Evolutionary conservation across 1,284 basidiomycete species (phyloP), one percentile per base, ranked within the genome.

Genomic region (Ustilago loliicola): DNA sequence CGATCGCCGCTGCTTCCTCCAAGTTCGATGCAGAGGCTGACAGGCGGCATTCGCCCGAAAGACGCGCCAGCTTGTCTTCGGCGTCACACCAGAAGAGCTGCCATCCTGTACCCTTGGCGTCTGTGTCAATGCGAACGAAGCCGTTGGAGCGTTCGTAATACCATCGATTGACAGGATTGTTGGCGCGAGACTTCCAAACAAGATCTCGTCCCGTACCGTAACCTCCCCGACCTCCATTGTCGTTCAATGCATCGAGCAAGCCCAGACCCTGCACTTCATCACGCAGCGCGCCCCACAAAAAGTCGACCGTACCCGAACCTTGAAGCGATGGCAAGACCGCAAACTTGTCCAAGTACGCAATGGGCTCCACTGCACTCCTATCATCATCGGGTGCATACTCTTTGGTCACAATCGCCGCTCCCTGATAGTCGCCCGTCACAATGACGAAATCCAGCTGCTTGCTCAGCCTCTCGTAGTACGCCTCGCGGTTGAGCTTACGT

Each of bases 81-180:
- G 93, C 95, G 87, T 98, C 96, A 86, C 95, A 98, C 97, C 97
- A 99, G 88, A 99, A 99, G 81, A 99, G 88, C 65, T 93, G 92
- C 95, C 94, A 98, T 36, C 60, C 72, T 1, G 66, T 67, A 23
- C 64, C 66, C 29, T 69, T 69, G 23, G 60, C 62, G 54, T 80
- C 72, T 9, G 83, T 83, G 5, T 84, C 82, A 88, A 94, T 90
- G 61, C 93, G 90, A 40, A 95, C 80, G 87, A 98, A 96, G 10
- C 97, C 97, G 52, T 93, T 94, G 84, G 92, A 93, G 38, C 97
- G 91, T 86, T 99, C 97, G 82, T 95, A 98, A 88, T 99, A 99
- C 97, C 97, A 99, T 87, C 96, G 96, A 88, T 99, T 99, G 63
- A 99, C 92, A 0, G 95, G 95, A 86, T 99, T 99, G 87, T 96